Evolutionary conservation across 495 filamentous ascomycete species (phyloP).

Genomic region (Filosporella fistucella): DNA sequence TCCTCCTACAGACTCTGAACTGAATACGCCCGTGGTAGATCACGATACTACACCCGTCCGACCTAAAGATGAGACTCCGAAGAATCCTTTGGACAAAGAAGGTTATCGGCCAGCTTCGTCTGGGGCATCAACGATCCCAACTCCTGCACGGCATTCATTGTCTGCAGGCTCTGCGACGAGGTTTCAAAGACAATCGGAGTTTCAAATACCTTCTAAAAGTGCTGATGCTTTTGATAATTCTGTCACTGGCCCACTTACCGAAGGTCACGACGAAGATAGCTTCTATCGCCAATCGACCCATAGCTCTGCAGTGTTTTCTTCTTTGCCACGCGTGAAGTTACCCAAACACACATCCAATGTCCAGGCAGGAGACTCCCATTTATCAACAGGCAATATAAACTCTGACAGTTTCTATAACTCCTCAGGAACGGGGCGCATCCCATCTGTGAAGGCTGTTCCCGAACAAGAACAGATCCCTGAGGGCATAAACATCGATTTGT

Average conservation of each 20-base stretch:
- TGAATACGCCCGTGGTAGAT: conserved; percentile 5
- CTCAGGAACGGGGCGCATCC: neutral
- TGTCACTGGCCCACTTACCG: conserved; percentile 13
- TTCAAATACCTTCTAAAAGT: conserved; percentile 47
- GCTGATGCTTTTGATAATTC: conserved; percentile 31
- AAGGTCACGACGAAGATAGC: conserved; percentile 50
- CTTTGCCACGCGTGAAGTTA: conserved; percentile 54
- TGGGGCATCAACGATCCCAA: conserved; percentile 26
- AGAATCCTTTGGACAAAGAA: conserved; percentile 19
- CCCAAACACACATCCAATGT: conserved; percentile 43
- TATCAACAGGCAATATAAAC: conserved; percentile 50
- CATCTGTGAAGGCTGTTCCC: conserved; percentile 8
- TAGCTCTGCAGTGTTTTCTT: conserved; percentile 42
- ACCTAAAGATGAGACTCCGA: conserved; percentile 20
- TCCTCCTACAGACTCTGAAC: conserved; percentile 20
- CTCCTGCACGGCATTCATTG: conserved; percentile 5
- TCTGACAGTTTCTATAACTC: conserved; percentile 43
- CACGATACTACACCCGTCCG: conserved; percentile 7
- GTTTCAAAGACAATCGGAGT: conserved; percentile 49
- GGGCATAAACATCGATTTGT: conserved; percentile 56
- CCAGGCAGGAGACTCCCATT: conserved; percentile 9
- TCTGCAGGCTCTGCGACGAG: conserved; percentile 35
- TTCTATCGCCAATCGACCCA: conserved; percentile 50
- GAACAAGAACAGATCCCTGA: conserved; percentile 43
- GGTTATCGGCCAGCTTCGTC: conserved; percentile 28